Evolutionary conservation across 306 rosid species (phyloP).

Genomic region (Citrullus mucosospermus): DNA sequence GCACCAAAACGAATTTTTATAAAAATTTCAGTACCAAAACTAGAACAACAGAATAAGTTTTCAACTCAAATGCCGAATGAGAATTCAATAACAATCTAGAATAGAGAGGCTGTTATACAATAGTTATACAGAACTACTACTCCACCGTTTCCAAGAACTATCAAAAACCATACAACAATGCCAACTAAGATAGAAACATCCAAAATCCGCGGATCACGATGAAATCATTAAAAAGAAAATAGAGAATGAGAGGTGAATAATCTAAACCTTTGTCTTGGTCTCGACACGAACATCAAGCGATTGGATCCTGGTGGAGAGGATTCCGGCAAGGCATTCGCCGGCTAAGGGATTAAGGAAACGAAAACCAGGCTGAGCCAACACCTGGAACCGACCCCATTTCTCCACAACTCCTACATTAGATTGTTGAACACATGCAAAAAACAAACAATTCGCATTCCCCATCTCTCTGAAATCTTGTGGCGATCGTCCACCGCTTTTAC

Average conservation of each 20-base stretch:
- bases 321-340: conserved; percentile 71
- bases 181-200: background rate
- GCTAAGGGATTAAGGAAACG: conserved; percentile 66
- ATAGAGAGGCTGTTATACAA: background rate
- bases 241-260: background rate
- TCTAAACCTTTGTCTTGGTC: conserved; percentile 75
- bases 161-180: background rate
- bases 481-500: background rate
- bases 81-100: background rate
- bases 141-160: background rate
- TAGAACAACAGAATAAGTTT: background rate
- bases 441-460: conserved; percentile 53
- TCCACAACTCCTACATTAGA: conserved; percentile 56
- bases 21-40: background rate
- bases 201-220: background rate
- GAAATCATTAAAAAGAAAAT: background rate
- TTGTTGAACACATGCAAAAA: conserved; percentile 41
- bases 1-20: background rate
- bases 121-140: background rate
- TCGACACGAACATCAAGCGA: conserved; percentile 93
- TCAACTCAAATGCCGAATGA: background rate
- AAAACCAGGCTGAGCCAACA: conserved; percentile 60
- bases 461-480: conserved; percentile 8
- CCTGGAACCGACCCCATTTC: conserved; percentile 84
- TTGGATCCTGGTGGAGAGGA: conserved; percentile 66